Conservation (phyloP, 495 filamentous ascomycete genomes). For the Lepidopterella palustris region DNA sequence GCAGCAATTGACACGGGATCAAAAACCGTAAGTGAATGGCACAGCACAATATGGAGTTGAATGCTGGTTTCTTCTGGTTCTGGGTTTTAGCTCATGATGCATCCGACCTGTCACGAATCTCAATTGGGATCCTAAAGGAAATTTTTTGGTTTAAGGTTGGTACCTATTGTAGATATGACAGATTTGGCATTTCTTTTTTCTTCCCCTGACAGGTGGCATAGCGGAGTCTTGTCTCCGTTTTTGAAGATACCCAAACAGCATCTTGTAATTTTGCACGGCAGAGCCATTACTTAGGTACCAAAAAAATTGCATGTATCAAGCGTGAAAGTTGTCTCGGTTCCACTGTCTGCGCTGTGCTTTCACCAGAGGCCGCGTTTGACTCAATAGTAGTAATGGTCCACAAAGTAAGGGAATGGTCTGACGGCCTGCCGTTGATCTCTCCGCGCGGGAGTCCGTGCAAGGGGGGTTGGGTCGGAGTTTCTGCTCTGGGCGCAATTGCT, state of each 20-base stretch:
- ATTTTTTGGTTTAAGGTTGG: neutral
- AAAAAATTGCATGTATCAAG: neutral
- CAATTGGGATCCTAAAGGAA: no score
- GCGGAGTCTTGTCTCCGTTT: neutral
- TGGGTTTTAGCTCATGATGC: conserved; percentile 14
- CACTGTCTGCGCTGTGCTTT: neutral
- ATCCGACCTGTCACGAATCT: no score
- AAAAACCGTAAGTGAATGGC: neutral
- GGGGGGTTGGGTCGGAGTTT: no score
- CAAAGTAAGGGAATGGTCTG: no score
- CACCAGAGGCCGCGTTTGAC: no score
- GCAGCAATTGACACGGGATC: neutral
- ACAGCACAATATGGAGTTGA: neutral
- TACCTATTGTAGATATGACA: neutral
- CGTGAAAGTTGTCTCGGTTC: neutral
- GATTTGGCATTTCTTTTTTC: neutral
- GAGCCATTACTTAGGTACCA: neutral
- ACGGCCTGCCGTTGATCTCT: no score
- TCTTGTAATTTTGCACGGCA: neutral
- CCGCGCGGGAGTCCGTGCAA: no score
- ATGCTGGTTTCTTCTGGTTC: neutral
- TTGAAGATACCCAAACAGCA: conserved; percentile 1
- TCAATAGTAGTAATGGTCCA: no score
- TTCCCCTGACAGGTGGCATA: neutral
- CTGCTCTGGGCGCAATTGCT: no score